These are phyloP conservation scores for Kewa caespitosa DNA, from an alignment of 179 eudicot genomes.

Conservation along the genomic window DNA sequence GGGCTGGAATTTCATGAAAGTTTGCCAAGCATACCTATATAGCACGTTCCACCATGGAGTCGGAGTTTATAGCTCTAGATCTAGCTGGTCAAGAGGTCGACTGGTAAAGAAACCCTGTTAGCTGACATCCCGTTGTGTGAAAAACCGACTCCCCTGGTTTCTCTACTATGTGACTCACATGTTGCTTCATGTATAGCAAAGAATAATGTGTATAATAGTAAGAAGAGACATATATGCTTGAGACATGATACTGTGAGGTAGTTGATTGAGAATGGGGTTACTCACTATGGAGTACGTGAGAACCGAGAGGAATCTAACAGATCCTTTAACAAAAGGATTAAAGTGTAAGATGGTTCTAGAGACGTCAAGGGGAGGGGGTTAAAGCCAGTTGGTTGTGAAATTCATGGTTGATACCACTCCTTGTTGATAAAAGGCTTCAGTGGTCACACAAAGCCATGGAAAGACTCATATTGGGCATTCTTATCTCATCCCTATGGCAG, in stretches of 20 bases:
- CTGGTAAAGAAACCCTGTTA: not conserved
- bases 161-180: not conserved
- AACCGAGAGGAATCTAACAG: constrained; percentile 2
- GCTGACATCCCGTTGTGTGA: not conserved
- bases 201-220: constrained; percentile 1
- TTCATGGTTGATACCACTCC: not conserved
- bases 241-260: not conserved
- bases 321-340: constrained; percentile 6
- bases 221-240: constrained; percentile 1
- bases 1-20: constrained; percentile 11
- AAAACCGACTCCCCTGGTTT: not conserved
- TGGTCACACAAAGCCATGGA: not conserved
- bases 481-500: not conserved
- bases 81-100: not conserved
- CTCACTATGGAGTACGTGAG: not conserved
- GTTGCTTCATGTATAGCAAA: not conserved
- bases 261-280: not conserved
- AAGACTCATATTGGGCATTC: not conserved
- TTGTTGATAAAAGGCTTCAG: not conserved
- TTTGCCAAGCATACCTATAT: constrained; percentile 15
- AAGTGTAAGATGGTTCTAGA: not conserved
- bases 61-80: not conserved
- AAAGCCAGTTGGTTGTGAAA: not conserved
- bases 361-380: not conserved
- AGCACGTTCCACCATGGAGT: constrained; percentile 16